Evolutionary conservation across 306 rosid species (phyloP).

Genomic region (cucumber (Cucumis sativus)): DNA sequence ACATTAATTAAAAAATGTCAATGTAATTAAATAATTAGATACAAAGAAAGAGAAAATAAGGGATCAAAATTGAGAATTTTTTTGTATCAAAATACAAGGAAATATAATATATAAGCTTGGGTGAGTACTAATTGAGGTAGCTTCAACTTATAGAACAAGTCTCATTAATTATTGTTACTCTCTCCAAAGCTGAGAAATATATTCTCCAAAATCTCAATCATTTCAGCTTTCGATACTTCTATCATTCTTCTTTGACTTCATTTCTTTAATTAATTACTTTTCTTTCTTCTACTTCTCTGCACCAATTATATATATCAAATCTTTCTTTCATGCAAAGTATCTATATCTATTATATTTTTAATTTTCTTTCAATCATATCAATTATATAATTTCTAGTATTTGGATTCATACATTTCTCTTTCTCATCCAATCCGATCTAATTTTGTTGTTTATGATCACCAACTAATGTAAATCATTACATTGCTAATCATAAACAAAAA

Average conservation of each 20-base stretch:
- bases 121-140: neutral
- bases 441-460: neutral
- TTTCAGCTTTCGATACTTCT: neutral
- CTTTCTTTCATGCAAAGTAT: neutral
- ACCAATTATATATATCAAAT: neutral
- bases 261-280: no score
- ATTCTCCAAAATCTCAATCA: constrained; percentile 1
- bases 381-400: neutral
- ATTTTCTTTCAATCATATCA: neutral
- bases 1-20: neutral
- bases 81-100: neutral
- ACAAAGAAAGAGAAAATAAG: neutral
- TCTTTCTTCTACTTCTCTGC: neutral
- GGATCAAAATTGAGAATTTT: no score
- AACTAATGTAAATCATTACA: neutral
- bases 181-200: neutral
- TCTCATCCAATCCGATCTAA: neutral
- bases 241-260: neutral
- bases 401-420: neutral
- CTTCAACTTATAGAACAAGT: constrained; percentile 5
- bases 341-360: neutral
- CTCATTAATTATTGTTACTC: neutral
- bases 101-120: neutral
- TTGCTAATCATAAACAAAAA: neutral
- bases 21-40: neutral